Evolutionary conservation across 257 asterid genomes (phyloP).

Genomic region (Solanum commersonii): DNA sequence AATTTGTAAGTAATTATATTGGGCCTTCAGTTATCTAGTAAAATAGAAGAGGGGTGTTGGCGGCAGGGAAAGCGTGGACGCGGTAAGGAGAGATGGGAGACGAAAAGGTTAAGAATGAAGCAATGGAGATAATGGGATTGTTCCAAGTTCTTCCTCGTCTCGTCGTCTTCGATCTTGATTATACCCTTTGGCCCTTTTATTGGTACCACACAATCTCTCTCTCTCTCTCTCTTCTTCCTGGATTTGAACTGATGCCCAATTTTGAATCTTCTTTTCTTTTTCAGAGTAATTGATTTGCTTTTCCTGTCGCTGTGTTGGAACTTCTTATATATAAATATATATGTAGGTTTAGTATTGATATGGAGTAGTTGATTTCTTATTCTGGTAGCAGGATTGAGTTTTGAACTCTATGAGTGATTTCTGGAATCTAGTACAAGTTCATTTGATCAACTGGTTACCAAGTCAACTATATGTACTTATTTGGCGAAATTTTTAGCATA

Average conservation of each 20-base stretch:
- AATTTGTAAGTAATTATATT: no score
- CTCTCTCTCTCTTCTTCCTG: background rate
- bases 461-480: background rate
- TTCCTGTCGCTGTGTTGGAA: background rate
- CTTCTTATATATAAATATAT: background rate
- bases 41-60: background rate
- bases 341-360: background rate
- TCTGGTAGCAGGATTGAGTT: background rate
- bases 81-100: constrained; percentile 53
- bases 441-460: background rate
- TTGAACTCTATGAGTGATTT: background rate
- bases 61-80: background rate
- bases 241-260: background rate
- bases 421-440: background rate
- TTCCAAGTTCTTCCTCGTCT: constrained; percentile 82
- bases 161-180: constrained; percentile 82
- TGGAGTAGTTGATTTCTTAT: background rate
- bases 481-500: background rate
- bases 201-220: constrained; percentile 16
- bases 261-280: background rate
- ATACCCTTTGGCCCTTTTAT: constrained; percentile 67
- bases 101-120: constrained; percentile 78
- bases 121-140: constrained; percentile 62
- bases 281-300: background rate
- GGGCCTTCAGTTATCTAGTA: no score